Percentiles rank a stretch among this genome's conserved stretches.
These are phyloP conservation scores for Claviceps quebecensis DNA, from an alignment of 2,329 filamentous ascomycete species.

Conservation along the genomic window DNA sequence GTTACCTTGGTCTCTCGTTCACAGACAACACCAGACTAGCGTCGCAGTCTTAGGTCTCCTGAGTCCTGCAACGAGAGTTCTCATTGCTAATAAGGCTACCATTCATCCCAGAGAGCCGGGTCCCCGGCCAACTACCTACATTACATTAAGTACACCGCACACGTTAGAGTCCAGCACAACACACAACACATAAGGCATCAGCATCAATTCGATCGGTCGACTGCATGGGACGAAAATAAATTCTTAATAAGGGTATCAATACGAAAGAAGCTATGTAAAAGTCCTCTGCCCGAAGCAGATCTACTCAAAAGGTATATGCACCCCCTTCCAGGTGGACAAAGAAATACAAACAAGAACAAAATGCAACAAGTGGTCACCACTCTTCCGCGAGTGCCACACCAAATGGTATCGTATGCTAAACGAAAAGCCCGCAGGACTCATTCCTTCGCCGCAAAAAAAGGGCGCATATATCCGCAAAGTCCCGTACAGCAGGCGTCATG, in stretches of 20 bases:
- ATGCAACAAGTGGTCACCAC: neutral
- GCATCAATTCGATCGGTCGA: too few species aligned
- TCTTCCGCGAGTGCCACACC: conserved; percentile 1
- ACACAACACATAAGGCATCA: too few species aligned
- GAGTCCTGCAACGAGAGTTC: too few species aligned
- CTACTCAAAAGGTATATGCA: neutral
- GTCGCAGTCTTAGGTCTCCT: too few species aligned
- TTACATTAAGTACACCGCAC: too few species aligned
- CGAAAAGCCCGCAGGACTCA: neutral
- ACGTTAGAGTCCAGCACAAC: too few species aligned
- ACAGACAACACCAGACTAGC: too few species aligned
- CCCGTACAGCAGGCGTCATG: neutral
- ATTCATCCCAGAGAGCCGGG: too few species aligned
- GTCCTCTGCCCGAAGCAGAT: conserved; percentile 2
- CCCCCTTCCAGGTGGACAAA: neutral
- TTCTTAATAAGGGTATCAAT: neutral
- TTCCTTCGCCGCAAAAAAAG: neutral
- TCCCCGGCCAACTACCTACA: too few species aligned
- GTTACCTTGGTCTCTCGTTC: too few species aligned
- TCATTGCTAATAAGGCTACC: too few species aligned
- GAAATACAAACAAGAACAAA: neutral
- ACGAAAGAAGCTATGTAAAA: conserved; percentile 1
- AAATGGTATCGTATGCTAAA: conserved; percentile 5
- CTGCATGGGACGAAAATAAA: too few species aligned
- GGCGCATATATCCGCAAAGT: neutral